Evolutionary conservation across 1,284 basidiomycete genomes (phyloP).

Genomic region (Ustilago hordei): DNA sequence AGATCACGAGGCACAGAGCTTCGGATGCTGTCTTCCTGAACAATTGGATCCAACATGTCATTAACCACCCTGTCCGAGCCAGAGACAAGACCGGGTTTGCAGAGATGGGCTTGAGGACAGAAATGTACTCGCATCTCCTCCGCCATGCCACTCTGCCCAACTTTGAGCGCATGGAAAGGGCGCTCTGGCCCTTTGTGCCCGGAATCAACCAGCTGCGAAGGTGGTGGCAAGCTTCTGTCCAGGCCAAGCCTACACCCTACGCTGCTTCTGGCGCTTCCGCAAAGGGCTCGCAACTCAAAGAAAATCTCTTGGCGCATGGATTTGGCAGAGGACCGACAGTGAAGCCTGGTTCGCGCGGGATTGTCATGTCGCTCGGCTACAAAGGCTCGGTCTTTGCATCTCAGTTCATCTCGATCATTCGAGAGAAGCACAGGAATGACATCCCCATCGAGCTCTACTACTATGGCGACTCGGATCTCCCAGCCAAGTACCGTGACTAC

Average conservation of each 20-base stretch:
- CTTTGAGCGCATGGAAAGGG: conserved; percentile 51
- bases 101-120: conserved; percentile 52
- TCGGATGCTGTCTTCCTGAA: conserved; percentile 45
- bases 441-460: conserved; percentile 56
- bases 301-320: conserved; percentile 16
- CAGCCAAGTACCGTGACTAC: conserved; percentile 43
- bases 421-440: conserved; percentile 42
- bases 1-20: conserved; percentile 20
- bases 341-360: conserved; percentile 30
- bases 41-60: conserved; percentile 47
- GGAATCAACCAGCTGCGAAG: conserved; percentile 50
- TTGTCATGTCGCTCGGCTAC: conserved; percentile 53
- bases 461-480: conserved; percentile 56
- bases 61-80: conserved; percentile 45
- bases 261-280: background rate
- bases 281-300: background rate
- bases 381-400: conserved; percentile 46
- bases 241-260: conserved; percentile 30
- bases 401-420: conserved; percentile 51
- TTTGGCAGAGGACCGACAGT: conserved; percentile 11
- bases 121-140: conserved; percentile 54
- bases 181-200: conserved; percentile 50
- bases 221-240: conserved; percentile 42
- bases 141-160: conserved; percentile 38
- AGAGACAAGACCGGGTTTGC: conserved; percentile 49